phyloP scores from a whole-genome alignment of 371 early-diverging fungal genomes.

The Syncephalastrum monosporum region DNA sequence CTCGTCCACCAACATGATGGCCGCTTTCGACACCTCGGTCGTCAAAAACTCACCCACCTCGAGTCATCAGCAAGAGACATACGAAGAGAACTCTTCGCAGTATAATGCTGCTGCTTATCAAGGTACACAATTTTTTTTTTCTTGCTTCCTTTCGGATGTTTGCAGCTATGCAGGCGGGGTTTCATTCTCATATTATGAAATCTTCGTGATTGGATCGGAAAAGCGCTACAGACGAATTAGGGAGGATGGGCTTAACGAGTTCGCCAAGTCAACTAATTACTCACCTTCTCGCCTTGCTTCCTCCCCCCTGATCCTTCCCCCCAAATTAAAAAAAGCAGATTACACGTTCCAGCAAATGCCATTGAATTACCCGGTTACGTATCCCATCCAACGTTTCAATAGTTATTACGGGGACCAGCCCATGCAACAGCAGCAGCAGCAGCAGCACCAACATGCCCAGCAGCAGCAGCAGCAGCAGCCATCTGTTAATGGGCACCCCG shows the following conservation, averaged over 20 bases:
- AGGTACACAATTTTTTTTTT: slow-evolving; percentile 21
- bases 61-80: slow-evolving; percentile 2
- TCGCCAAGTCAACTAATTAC: no score
- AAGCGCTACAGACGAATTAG: no score
- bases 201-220: slow-evolving; percentile 6
- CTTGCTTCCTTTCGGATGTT: slow-evolving; percentile 1
- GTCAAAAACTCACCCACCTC: slow-evolving; percentile 9
- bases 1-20: slow-evolving; percentile 28
- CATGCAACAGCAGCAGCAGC: slow-evolving; percentile 7
- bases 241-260: no score
- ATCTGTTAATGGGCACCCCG: slow-evolving; percentile 13
- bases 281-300: slow-evolving; percentile 6
- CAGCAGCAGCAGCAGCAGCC: slow-evolving; percentile 9
- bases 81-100: neutral
- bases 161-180: slow-evolving; percentile 12
- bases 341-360: slow-evolving; percentile 41
- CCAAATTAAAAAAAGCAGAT: slow-evolving; percentile 16
- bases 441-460: neutral
- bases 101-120: slow-evolving; percentile 17
- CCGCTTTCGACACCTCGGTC: slow-evolving; percentile 32
- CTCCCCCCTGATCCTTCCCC: slow-evolving; percentile 5
- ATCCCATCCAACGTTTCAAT: slow-evolving; percentile 24
- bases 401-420: slow-evolving; percentile 25
- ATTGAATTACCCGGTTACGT: slow-evolving; percentile 29
- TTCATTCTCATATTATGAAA: slow-evolving; percentile 8